Base-by-base conservation (phyloP, 805 yeast genomes). In the Yamadazyma kitorensis region DNA sequence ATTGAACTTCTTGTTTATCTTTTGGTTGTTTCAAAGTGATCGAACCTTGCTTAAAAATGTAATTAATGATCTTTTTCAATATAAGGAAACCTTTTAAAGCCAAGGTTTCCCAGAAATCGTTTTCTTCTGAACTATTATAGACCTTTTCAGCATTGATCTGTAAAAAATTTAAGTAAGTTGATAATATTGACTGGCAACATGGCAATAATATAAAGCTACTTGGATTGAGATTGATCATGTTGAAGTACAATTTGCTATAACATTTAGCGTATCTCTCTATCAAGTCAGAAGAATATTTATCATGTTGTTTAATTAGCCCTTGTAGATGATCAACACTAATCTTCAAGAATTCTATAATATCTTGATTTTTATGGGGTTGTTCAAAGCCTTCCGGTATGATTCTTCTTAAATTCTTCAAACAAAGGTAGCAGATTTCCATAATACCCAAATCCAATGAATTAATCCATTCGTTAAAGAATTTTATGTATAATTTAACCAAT, bases 351-450 rank as follows among this genome's bases (percentile, higher is more conserved):
- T 81, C 87, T 11, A 59, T 60, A 2, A 86, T 71, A 18, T 70
- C 71, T 12, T 55, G 68, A 35, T 74, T 75, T 29, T 80, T 72
- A 40, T 85, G 80, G 2, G 86, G 83, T 41, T 74, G 70, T 29
- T 82, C 86, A 45, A 73, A 80, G 0, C 95, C 95, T 49, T 82
- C 91, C 2, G 80, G 80, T 2, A 87, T 68, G 13, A 84, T 69
- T 41, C 95, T 68, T 45, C 95, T 68, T 19, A 85, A 57, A 18
- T 77, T 79, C 56, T 93, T 91, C 40, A 89, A 68, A 21, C 87
- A 72, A 30, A 86, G 53, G 54, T 89, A 88, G 12, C 93, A 85
- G 14, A 86, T 73, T 52, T 84, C 86, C 76, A 86, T 73, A 14
- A 72, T 56, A 2, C 76, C 69, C 19, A 78, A 55, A 48, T 76